phyloP scores from a whole-genome alignment of 805 yeast species.

The Blastobotrys americana region DNA sequence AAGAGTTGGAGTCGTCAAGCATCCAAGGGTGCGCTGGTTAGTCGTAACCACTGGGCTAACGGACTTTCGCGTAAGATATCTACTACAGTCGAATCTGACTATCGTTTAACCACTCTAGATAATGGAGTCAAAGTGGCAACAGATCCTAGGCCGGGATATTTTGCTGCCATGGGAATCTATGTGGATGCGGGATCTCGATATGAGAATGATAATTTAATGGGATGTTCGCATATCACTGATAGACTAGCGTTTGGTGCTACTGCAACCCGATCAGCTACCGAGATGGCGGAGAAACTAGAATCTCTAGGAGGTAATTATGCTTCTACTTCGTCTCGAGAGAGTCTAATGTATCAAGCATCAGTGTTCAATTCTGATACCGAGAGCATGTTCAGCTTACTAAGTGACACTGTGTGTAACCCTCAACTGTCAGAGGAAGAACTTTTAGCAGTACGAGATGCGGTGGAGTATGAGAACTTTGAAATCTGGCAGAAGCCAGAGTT shows the following conservation, averaged over 20 bases:
- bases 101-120: constrained; percentile 38
- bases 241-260: constrained; percentile 60
- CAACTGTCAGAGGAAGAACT: constrained; percentile 60
- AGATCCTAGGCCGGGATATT: constrained; percentile 82
- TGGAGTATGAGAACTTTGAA: constrained; percentile 76
- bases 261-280: constrained; percentile 39
- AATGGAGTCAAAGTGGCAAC: constrained; percentile 83
- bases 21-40: too few relatives aligned
- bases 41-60: too few relatives aligned
- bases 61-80: too few relatives aligned
- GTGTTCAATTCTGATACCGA: constrained; percentile 83
- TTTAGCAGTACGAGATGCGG: constrained; percentile 61
- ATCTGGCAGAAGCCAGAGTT: constrained; percentile 77
- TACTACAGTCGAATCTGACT: constrained; percentile 6
- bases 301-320: constrained; percentile 88
- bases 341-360: constrained; percentile 88
- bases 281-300: constrained; percentile 71
- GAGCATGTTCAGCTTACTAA: constrained; percentile 64
- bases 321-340: constrained; percentile 87
- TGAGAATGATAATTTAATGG: constrained; percentile 55
- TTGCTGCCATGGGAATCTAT: constrained; percentile 83
- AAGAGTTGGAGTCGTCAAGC: too few relatives aligned
- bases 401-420: constrained; percentile 75
- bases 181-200: constrained; percentile 86
- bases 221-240: constrained; percentile 78